These are phyloP conservation scores for Penicillium sp. DNA, from an alignment of 2,329 filamentous ascomycete genomes.

Conservation along the genomic window DNA sequence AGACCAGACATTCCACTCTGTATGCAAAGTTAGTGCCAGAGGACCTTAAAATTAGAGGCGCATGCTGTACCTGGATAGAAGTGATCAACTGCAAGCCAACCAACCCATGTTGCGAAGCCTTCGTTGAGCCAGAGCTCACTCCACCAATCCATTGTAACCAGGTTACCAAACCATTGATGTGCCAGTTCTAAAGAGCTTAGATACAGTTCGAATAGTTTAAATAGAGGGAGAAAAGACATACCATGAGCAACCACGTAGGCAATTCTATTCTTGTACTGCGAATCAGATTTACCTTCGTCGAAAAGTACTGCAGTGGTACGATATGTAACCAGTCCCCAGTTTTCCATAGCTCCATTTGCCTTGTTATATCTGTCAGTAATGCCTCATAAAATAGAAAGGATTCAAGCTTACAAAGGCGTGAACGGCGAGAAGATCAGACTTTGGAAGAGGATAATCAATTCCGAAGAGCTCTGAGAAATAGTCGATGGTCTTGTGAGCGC, in stretches of 20 bases:
- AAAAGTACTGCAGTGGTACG: constrained; percentile 94
- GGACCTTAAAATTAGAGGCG: background rate
- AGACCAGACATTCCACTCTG: constrained; percentile 94
- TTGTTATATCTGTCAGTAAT: constrained; percentile 37
- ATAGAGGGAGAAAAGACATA: constrained; percentile 15
- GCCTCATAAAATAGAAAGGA: constrained; percentile 16
- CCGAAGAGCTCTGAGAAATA: constrained; percentile 93
- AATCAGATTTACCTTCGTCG: constrained; percentile 86
- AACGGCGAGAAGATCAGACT: constrained; percentile 84
- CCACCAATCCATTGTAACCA: constrained; percentile 98
- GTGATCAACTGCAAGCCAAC: constrained; percentile 87
- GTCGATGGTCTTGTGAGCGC: constrained; percentile 89
- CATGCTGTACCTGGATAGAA: constrained; percentile 67
- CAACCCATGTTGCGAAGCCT: constrained; percentile 97
- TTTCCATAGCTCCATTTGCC: constrained; percentile 77
- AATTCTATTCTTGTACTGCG: constrained; percentile 85
- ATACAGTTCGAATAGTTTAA: background rate
- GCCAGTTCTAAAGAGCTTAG: constrained; percentile 62
- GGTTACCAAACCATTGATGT: constrained; percentile 93
- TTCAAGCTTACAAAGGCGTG: constrained; percentile 74
- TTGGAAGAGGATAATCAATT: constrained; percentile 89
- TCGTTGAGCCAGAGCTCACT: constrained; percentile 92
- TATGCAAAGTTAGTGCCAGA: constrained; percentile 1
- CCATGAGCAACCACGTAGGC: constrained; percentile 95
- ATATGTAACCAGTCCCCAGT: constrained; percentile 96